Conservation (phyloP, 164 flowering plant genomes). For the Buxus sempervirens region DNA sequence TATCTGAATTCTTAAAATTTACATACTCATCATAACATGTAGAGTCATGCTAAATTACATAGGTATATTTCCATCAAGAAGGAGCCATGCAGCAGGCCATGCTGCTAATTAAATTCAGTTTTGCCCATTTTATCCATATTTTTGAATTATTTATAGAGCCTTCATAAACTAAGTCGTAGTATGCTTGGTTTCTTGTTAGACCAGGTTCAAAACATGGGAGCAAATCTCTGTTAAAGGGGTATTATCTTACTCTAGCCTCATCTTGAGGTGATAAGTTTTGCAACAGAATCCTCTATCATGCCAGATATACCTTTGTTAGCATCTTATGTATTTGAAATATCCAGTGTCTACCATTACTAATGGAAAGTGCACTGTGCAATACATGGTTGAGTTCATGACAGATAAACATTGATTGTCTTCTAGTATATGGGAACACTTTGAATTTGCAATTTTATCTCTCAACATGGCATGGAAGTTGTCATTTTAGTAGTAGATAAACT, state of each 20-base stretch:
- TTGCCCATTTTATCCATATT: no score
- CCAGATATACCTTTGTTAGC: no score
- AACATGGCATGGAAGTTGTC: no score
- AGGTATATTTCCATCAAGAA: not conserved
- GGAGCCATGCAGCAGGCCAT: not conserved
- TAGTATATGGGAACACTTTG: not conserved
- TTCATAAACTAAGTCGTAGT: not conserved
- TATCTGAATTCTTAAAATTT: not conserved
- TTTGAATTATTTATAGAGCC: not conserved
- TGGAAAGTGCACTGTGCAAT: not conserved
- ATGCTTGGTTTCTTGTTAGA: not conserved
- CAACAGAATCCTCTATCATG: no score
- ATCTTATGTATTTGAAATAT: no score
- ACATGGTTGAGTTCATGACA: not conserved
- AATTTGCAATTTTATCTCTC: not conserved
- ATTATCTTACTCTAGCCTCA: no score
- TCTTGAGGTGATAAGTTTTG: no score
- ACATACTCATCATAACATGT: no score
- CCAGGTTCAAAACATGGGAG: not conserved
- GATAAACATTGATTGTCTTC: not conserved
- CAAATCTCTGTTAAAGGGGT: not conserved
- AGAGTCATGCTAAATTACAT: no score
- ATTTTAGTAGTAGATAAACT: no score
- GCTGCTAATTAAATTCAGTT: not conserved
- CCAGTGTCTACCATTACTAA: not conserved